Evolutionary conservation across 306 rosid species (phyloP), one percentile per base, ranked within the genome.

Genomic region (Trifolium dubium): DNA sequence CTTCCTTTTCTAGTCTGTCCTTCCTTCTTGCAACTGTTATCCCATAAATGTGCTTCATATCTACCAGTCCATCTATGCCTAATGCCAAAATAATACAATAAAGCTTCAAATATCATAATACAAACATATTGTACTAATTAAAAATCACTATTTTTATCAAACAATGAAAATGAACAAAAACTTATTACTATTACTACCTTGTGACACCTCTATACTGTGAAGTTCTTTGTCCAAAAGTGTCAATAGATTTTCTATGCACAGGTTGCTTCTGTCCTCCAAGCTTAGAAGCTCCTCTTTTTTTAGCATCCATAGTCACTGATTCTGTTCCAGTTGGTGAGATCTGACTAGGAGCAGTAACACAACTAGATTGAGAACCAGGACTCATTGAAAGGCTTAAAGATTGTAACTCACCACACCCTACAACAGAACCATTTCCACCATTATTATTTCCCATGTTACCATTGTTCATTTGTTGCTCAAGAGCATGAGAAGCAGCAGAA

Each of bases 51-150:
- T 8, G 98, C 97, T 82, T 94, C 97, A 66, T 94, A 94, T 82
- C 99, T 87, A 46, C 99, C 99, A 18, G 99, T 94, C 99, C 99
- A 94, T 73, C 99, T 84, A 69, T 94, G 99, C 75, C 99, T 94
- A 71, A n/a, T 39, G 8, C 1, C 23, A 23, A 23, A 9, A 0
- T 2, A 34, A 35, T 8, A 35, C 8, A 35, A 35, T 1, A n/a
- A n/a, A 50, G 9, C 55, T n/a, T 50, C 23, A 50, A 50, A 50
- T 7, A 50, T 1, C 55, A 49, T 3, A 49, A n/a, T 10, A 49
- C 10, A n/a, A 49, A 49, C 9, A 49, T 14, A 49, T 49, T 49
- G 3, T 49, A n/a, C 55, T 49, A n/a, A 9, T 54, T 9, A 9
- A 23, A 19, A 55, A 23, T 23, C 7, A 55, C 34, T 55, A 9